phyloP scores from a whole-genome alignment of 108 stramenopile species.

The Heterococcus sp. region DNA sequence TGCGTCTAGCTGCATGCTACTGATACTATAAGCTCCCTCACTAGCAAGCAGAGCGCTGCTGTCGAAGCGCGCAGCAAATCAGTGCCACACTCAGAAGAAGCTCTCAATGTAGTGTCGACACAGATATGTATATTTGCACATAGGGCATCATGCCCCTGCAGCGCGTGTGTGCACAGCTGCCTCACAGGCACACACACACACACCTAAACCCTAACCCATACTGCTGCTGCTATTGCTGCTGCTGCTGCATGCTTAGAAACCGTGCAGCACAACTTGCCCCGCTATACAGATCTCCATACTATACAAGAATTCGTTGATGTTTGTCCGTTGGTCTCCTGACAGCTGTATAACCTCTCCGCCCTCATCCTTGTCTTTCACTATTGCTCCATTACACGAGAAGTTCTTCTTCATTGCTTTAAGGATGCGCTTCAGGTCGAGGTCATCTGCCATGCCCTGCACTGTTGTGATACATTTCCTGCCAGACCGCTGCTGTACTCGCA shows the following conservation, averaged over 20 bases:
- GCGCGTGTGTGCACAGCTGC: background rate
- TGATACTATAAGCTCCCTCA: too few species aligned
- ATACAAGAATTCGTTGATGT: conserved; percentile 88
- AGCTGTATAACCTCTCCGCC: conserved; percentile 97
- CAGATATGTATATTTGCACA: too few species aligned
- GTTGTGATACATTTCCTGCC: conserved; percentile 99
- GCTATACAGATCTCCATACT: conserved; percentile 92
- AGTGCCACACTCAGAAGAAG: background rate
- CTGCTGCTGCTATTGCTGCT: background rate
- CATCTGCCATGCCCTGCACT: conserved; percentile 87
- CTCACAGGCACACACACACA: background rate
- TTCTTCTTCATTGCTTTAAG: conserved; percentile 98
- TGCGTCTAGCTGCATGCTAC: too few species aligned
- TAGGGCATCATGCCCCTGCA: too few species aligned
- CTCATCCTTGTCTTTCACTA: conserved; percentile 84
- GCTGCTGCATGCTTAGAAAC: background rate
- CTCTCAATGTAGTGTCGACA: background rate
- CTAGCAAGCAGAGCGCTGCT: background rate
- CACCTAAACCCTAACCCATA: background rate
- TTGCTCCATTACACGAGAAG: conserved; percentile 95
- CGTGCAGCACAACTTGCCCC: conserved; percentile 52
- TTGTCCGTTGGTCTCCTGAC: conserved; percentile 92
- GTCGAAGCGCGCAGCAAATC: background rate
- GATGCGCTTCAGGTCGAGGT: conserved; percentile 95
- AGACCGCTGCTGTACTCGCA: conserved; percentile 96